Base-by-base conservation (phyloP, 768 basidiomycete genomes). In the Strobilomyces echinocephalus region DNA sequence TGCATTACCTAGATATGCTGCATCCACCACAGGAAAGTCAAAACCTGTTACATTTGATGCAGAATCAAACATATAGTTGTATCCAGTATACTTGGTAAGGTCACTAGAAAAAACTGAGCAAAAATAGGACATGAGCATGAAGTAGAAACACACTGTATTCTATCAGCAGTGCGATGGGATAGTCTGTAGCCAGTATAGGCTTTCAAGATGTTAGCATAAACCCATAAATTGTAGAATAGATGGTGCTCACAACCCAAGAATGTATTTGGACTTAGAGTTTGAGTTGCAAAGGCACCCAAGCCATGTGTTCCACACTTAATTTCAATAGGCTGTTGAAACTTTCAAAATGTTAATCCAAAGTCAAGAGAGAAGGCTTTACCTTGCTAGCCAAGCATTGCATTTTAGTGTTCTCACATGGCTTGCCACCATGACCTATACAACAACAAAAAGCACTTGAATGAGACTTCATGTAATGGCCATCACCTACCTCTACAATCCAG, bases 271-370 rank as follows among this genome's bases (percentile, higher is more conserved):
- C 46, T 30, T 44, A 73, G 70, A 7, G 39, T 26, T 44, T 63
- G 45, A 4, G n/a, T 33, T 9, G 79, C 72, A 65, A 76, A 80
- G 4, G 78, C 74, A 24, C 81, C 81, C 30, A 77, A 62, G 1
- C 81, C 81, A 60, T 59, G 64, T 4, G 43, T 21, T 10, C 74
- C 73, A 42, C 42, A 41, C 49, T 63, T 72, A 28, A 82, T 68
- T 30, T 65, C 61, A 21, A 77, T 41, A 20, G 54, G 50, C 78
- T 80, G 42, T 47, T 4, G 21, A 50, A 30, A 15, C 8, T 10
- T 40, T 58, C 5, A 49, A 20, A 8, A 41, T 8, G 16, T 15
- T 0, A 20, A 33, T 4, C 21, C 11, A 14, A 49, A 12, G 1
- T 26, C 2, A 20, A 2, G 16, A 9, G 0, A 20, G 34, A 50